These are phyloP conservation scores for Euryodendron excelsum DNA, from an alignment of 148 eudicot genomes.

Conservation along the genomic window DNA sequence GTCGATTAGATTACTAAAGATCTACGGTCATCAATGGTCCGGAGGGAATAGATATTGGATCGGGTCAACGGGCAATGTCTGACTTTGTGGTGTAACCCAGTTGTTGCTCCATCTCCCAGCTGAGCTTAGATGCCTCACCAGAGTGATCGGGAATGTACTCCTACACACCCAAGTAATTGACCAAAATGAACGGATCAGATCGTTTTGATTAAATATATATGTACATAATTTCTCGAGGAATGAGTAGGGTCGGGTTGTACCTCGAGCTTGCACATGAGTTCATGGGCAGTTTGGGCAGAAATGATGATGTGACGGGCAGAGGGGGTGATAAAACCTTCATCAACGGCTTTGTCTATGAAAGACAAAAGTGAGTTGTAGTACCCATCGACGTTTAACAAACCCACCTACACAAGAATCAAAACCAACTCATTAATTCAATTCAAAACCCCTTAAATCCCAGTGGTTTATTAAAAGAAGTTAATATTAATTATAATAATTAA, in stretches of 20 bases:
- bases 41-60: neutral
- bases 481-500: neutral
- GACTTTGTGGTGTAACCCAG: conserved; percentile 50
- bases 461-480: no score
- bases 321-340: conserved; percentile 83
- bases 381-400: conserved; percentile 85
- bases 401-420: conserved; percentile 67
- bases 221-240: no score
- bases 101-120: conserved; percentile 94
- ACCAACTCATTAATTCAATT: no score
- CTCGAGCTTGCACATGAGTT: conserved; percentile 89
- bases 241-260: no score
- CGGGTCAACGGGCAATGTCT: conserved; percentile 71
- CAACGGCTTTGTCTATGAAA: conserved; percentile 94
- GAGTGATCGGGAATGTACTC: conserved; percentile 63
- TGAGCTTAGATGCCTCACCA: conserved; percentile 49
- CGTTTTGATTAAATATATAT: neutral
- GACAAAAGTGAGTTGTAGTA: conserved; percentile 78
- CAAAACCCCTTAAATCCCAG: no score
- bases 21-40: neutral
- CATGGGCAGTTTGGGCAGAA: conserved; percentile 83
- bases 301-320: conserved; percentile 87
- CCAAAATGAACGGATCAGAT: neutral
- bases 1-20: neutral
- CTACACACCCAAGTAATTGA: conserved; percentile 17